phyloP scores from a whole-genome alignment of 805 yeast species.

The Kazachstania martiniae region DNA sequence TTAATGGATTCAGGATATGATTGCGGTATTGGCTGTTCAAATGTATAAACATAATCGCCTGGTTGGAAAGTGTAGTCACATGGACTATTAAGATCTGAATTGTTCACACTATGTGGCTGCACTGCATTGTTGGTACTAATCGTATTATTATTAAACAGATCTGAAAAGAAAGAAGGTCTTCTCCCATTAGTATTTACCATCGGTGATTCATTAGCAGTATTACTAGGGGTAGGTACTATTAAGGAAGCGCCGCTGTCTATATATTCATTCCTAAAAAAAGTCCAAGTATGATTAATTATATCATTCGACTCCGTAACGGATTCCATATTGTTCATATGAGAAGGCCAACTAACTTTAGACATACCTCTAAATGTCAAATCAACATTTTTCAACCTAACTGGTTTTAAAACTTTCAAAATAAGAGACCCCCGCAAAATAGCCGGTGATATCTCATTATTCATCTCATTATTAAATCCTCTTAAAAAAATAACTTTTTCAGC shows the following conservation, averaged over 20 bases:
- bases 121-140: not conserved
- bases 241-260: not conserved
- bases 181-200: not conserved
- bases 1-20: constrained; percentile 68
- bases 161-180: constrained; percentile 1
- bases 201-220: not conserved
- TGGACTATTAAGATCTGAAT: not conserved
- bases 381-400: constrained; percentile 56
- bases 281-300: constrained; percentile 76
- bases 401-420: constrained; percentile 53
- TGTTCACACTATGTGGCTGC: not conserved
- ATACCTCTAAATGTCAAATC: constrained; percentile 50
- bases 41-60: constrained; percentile 84
- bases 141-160: not conserved
- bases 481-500: constrained; percentile 72
- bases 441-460: constrained; percentile 1
- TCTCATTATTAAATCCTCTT: constrained; percentile 58
- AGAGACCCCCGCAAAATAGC: constrained; percentile 62
- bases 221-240: not conserved
- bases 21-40: constrained; percentile 78
- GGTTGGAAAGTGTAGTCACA: constrained; percentile 33
- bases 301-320: constrained; percentile 43
- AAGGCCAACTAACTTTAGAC: constrained; percentile 88
- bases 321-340: constrained; percentile 44
- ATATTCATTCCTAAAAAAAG: constrained; percentile 44